Base-by-base conservation (phyloP, 805 yeast genomes). In the Yarrowia deformans region DNA sequence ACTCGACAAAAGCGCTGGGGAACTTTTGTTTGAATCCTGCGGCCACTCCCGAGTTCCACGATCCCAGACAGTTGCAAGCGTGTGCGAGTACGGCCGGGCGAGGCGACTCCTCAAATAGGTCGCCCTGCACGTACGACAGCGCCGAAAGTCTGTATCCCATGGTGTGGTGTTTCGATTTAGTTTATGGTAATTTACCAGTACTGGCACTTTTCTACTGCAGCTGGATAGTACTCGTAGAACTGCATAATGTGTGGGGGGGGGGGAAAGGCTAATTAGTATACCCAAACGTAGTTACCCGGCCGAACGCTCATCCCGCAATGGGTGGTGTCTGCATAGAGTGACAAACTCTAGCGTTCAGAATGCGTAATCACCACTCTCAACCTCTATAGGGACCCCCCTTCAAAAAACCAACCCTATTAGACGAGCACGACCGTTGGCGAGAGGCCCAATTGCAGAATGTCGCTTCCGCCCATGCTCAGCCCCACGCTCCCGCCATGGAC, bases 31-130 rank as follows among this genome's bases (percentile, higher is more conserved):
- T 83, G 73, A 91, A 84, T 34, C 79, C 84, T 3, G 80, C 80
- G 0, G 96, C 96, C 2, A 91, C 84, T 0, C 97, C 97, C 3
- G 91, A 94, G 8, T 94, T 93, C 97, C 97, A 91, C 0, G 81
- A 75, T 0, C 96, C 97, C 34, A 81, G 79, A 40, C 92, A 87
- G 75, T 91, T 91, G 75, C 97, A 91, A 0, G 96, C 87, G 75
- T 91, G 97, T 0, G 90, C 89, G 2, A 90, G 75, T 1, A 89
- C 80, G 0, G 86, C 75, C 0, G 83, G 81, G 3, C 73, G 71
- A 0, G 76, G 70, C 0, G 75, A 76, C 34, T 52, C 34, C 16
- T 76, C 72, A 71, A 89, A 87, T 4, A 89, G 74, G 72, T 89
- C 90, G 0, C 91, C 91, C 52, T 81, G 79, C 35, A 83, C 78